These are phyloP conservation scores for Malania oleifera DNA, from an alignment of 164 flowering plant species.

Conservation along the genomic window DNA sequence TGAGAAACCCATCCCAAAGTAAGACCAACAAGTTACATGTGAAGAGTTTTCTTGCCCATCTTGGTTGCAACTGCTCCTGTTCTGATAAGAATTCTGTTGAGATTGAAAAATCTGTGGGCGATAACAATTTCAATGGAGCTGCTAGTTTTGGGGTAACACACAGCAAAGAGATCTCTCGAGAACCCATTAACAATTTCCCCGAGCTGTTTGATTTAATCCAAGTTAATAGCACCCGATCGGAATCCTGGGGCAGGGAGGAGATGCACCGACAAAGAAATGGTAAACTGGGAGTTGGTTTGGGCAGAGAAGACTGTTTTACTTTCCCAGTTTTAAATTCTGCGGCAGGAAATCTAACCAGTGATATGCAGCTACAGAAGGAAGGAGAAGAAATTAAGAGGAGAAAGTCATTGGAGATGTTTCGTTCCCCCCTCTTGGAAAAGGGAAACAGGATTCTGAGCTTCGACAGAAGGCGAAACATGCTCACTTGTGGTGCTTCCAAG, in stretches of 20 bases:
- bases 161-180: constrained; percentile 6
- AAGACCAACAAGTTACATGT: constrained; percentile 14
- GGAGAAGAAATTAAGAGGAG: constrained; percentile 25
- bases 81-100: constrained; percentile 37
- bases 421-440: constrained; percentile 33
- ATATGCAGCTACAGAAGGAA: constrained; percentile 4
- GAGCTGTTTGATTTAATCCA: constrained; percentile 10
- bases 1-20: constrained; percentile 11
- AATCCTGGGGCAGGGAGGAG: constrained; percentile 13
- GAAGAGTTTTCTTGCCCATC: constrained; percentile 36
- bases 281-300: constrained; percentile 6
- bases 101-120: constrained; percentile 16
- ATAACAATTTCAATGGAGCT: constrained; percentile 15
- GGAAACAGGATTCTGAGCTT: constrained; percentile 23
- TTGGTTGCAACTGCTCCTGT: constrained; percentile 43
- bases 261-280: constrained; percentile 4
- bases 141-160: constrained; percentile 6
- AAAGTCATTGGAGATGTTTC: constrained; percentile 52
- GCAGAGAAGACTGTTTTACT: constrained; percentile 18
- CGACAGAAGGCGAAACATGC: constrained; percentile 32
- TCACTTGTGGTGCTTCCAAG: constrained; percentile 35
- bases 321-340: constrained; percentile 24
- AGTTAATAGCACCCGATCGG: constrained; percentile 7
- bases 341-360: constrained; percentile 9
- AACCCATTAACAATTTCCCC: constrained; percentile 3